Base-by-base conservation (phyloP, 768 basidiomycete genomes). In the Podaxis sp. region DNA sequence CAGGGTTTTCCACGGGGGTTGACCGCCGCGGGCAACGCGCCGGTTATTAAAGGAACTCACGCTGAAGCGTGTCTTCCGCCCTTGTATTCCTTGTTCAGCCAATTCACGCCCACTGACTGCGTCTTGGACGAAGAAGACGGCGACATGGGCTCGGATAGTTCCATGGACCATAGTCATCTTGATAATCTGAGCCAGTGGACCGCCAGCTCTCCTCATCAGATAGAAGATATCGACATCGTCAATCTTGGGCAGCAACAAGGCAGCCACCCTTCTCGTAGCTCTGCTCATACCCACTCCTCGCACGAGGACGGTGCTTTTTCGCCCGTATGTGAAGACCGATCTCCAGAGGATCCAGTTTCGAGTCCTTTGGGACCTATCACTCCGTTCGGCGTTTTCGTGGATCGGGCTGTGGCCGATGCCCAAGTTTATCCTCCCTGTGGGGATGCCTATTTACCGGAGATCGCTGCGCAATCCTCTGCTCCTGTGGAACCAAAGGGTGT, bases 41-140 rank as follows among this genome's bases (percentile, higher is more conserved):
- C 81, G 70, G 87, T 84, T 77, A 90, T 89, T 89, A 90, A 91
- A 89, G 89, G 89, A 85, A 70, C 81, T 74, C 87, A 77, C 86
- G 88, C 87, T 83, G 80, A 90, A 83, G 86, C 87, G 85, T 86
- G 87, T 79, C 81, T 86, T 86, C 88, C 89, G 88, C 90, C 90
- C 89, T 74, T 79, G 71, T 72, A 70, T 65, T 70, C 72, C 65
- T 62, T 74, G 62, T 62, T 71, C 46, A 54, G 46, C 27, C 59
- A 37, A 23, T 64, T 62, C 40, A 61, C 62, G 42, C 61, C 64
- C 54, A 42, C 38, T 28, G 57, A 50, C 61, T 59, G 63, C 65
- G 63, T 64, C 55, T 36, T 61, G 63, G 61, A 63, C 53, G 75
- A 70, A 35, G 61, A 59, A 25, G 74, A 80, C 65, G 32, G 32